Conservation (phyloP, 345 rosid species). For the Boechera retrofracta region DNA sequence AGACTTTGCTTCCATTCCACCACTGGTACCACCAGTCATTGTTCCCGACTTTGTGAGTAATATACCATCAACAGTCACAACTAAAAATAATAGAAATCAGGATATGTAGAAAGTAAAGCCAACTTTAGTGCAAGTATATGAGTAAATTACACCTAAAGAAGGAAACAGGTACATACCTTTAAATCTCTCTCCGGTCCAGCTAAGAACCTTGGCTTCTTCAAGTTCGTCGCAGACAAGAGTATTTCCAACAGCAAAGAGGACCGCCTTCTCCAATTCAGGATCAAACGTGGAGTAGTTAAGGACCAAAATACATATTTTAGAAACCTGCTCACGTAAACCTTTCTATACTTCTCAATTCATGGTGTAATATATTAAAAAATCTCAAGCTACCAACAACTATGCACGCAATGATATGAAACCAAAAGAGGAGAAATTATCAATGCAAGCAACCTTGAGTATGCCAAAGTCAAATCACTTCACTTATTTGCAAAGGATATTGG, state of each 20-base stretch:
- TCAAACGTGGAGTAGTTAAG: slow-evolving; percentile 86
- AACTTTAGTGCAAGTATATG: slow-evolving; percentile 21
- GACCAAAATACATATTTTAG: slow-evolving; percentile 40
- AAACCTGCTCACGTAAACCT: slow-evolving; percentile 15
- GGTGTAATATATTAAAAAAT: slow-evolving; percentile 26
- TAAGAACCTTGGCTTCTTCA: slow-evolving; percentile 91
- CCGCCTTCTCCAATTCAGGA: slow-evolving; percentile 87
- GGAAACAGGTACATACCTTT: slow-evolving; percentile 60
- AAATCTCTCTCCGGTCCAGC: slow-evolving; percentile 94
- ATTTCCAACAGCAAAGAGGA: slow-evolving; percentile 95
- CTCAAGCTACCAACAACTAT: slow-evolving; percentile 33
- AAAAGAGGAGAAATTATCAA: slow-evolving; percentile 21
- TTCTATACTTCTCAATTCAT: slow-evolving; percentile 3
- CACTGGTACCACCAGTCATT: slow-evolving; percentile 99
- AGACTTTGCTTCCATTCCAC: slow-evolving; percentile 99
- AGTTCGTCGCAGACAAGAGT: slow-evolving; percentile 96
- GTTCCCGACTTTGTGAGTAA: slow-evolving; percentile 95
- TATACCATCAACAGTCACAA: slow-evolving; percentile 96
- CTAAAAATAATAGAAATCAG: slow-evolving; percentile 52
- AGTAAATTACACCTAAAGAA: slow-evolving; percentile 28
- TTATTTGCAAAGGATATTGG: slow-evolving; percentile 80
- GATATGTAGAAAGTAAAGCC: slow-evolving; percentile 29
- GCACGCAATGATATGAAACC: slow-evolving; percentile 21
- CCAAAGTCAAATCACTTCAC: slow-evolving; percentile 29
- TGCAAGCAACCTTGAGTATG: slow-evolving; percentile 19